These are phyloP conservation scores for Camptophora hylomeconis DNA, from an alignment of 2,329 filamentous ascomycete species.

Conservation along the genomic window DNA sequence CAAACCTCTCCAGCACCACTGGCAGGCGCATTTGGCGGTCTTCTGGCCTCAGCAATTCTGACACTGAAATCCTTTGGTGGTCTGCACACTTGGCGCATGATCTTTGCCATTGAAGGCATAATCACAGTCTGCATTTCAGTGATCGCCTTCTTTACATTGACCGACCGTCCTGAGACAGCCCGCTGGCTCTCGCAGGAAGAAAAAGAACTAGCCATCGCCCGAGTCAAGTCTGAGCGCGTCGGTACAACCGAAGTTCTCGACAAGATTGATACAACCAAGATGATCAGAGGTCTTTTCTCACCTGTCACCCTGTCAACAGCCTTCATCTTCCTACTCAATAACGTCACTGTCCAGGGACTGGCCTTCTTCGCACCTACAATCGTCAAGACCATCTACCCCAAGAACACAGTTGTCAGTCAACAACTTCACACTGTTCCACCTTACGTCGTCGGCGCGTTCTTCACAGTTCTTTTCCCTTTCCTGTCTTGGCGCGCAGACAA, in stretches of 20 bases:
- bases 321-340: slow-evolving; percentile 51
- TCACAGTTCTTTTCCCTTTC: slow-evolving; percentile 47
- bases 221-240: slow-evolving; percentile 56
- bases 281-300: slow-evolving; percentile 48
- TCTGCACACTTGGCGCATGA: slow-evolving; percentile 52
- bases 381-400: slow-evolving; percentile 53
- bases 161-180: slow-evolving; percentile 56
- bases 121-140: slow-evolving; percentile 46
- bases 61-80: slow-evolving; percentile 45
- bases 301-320: slow-evolving; percentile 47
- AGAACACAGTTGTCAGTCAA: slow-evolving; percentile 43
- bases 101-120: slow-evolving; percentile 59
- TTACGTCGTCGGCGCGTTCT: slow-evolving; percentile 55
- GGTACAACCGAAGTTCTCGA: slow-evolving; percentile 51
- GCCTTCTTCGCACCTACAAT: slow-evolving; percentile 61
- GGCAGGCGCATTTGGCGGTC: slow-evolving; percentile 57
- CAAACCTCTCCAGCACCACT: no score
- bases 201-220: slow-evolving; percentile 51
- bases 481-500: slow-evolving; percentile 42
- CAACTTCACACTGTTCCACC: slow-evolving; percentile 61
- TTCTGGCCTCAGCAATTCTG: slow-evolving; percentile 52
- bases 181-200: slow-evolving; percentile 53
- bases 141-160: slow-evolving; percentile 50
- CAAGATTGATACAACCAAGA: slow-evolving; percentile 46
- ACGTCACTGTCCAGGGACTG: slow-evolving; percentile 58